A percentile compares a stretch with the other conserved stretches of the same genome.
phyloP scores from a whole-genome alignment of 2,329 filamentous ascomycete species.

The Aspergillus novoparasiticus region DNA sequence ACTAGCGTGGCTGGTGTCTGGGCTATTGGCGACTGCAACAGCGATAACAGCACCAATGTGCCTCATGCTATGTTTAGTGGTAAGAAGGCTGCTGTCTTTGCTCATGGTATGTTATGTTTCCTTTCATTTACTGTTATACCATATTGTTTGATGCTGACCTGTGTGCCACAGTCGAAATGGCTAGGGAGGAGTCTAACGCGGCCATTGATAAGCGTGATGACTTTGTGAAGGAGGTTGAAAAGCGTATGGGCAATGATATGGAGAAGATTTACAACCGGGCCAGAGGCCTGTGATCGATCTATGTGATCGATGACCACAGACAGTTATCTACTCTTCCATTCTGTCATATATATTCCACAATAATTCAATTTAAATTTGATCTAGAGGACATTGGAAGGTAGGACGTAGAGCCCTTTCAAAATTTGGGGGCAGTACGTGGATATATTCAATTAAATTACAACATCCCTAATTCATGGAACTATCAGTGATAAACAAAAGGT shows the following conservation, averaged over 20 bases:
- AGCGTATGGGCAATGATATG: slow-evolving; percentile 35
- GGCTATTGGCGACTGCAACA: slow-evolving; percentile 63
- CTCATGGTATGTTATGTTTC: slow-evolving; percentile 54
- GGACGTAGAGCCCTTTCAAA: neutral
- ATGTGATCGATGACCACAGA: neutral
- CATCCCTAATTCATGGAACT: neutral
- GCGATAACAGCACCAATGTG: slow-evolving; percentile 62
- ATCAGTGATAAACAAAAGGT: slow-evolving; percentile 3
- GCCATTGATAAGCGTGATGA: slow-evolving; percentile 32
- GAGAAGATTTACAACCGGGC: slow-evolving; percentile 29
- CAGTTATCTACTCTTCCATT: neutral
- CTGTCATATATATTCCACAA: neutral
- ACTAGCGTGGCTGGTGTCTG: slow-evolving; percentile 60
- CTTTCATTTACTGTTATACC: neutral
- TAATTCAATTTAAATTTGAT: neutral
- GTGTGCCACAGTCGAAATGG: slow-evolving; percentile 32
- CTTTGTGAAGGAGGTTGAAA: slow-evolving; percentile 31
- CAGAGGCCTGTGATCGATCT: neutral
- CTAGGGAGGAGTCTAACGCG: slow-evolving; percentile 33
- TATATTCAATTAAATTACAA: slow-evolving; percentile 4
- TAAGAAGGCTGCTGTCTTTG: slow-evolving; percentile 59
- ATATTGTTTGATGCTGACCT: neutral
- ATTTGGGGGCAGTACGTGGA: neutral
- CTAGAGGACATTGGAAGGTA: neutral
- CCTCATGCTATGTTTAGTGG: slow-evolving; percentile 63